These are phyloP conservation scores for Pichia paraexigua DNA, from an alignment of 805 yeast genomes.

Conservation along the genomic window DNA sequence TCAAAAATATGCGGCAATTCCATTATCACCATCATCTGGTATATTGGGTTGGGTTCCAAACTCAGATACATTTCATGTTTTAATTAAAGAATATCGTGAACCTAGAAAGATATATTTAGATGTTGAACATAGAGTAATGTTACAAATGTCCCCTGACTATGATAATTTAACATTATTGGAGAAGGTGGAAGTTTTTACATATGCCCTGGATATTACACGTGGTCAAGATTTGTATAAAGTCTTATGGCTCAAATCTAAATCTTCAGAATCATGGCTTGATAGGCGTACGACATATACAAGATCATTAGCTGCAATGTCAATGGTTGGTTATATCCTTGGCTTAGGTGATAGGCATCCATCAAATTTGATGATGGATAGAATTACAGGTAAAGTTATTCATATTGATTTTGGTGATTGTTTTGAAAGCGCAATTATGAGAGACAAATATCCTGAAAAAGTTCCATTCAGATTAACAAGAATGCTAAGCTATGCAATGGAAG, in stretches of 20 bases:
- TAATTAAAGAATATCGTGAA: slow-evolving; percentile 88
- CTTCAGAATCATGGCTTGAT: slow-evolving; percentile 97
- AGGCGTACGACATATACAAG: slow-evolving; percentile 94
- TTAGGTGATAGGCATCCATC: slow-evolving; percentile 98
- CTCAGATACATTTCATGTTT: slow-evolving; percentile 91
- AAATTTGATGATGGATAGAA: slow-evolving; percentile 87
- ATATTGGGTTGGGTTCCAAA: slow-evolving; percentile 95
- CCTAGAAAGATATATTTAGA: slow-evolving; percentile 81
- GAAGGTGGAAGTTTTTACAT: slow-evolving; percentile 93
- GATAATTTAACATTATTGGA: slow-evolving; percentile 83
- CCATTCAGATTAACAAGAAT: slow-evolving; percentile 95
- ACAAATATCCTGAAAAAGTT: slow-evolving; percentile 95
- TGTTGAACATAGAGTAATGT: slow-evolving; percentile 91
- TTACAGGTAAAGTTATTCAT: slow-evolving; percentile 92
- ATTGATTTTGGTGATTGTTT: slow-evolving; percentile 99
- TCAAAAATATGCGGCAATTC: slow-evolving; percentile 88
- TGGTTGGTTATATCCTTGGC: slow-evolving; percentile 96
- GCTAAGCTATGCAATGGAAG: slow-evolving; percentile 98
- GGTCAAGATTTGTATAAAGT: slow-evolving; percentile 96
- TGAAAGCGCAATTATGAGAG: slow-evolving; percentile 94
- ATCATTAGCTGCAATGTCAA: slow-evolving; percentile 96
- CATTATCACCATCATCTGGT: slow-evolving; percentile 96
- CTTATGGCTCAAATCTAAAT: slow-evolving; percentile 90
- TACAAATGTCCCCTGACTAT: slow-evolving; percentile 97
- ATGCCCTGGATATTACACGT: slow-evolving; percentile 88